A percentile compares a stretch with the other conserved stretches of the same genome.
phyloP scores from a whole-genome alignment of 257 asterid genomes.

The Mitragyna speciosa region DNA sequence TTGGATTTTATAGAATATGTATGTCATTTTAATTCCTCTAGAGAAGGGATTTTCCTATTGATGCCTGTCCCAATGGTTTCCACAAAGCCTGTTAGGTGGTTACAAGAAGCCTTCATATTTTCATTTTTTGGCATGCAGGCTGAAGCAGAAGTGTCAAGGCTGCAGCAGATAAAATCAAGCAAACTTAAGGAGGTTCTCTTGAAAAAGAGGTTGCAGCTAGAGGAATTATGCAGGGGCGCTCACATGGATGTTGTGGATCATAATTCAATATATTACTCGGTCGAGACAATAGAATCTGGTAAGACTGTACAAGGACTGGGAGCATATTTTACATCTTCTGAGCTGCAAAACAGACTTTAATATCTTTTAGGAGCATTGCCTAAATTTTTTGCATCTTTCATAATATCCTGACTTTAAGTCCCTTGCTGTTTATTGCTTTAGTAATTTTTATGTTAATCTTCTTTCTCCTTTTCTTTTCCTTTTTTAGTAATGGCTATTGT shows the following conservation, averaged over 20 bases:
- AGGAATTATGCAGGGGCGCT: conserved; percentile 65
- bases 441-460: no score
- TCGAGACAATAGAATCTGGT: conserved; percentile 78
- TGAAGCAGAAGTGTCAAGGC: conserved; percentile 68
- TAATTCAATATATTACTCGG: conserved; percentile 38
- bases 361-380: not conserved
- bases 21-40: conserved; percentile 15
- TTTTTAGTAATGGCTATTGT: not conserved
- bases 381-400: not conserved
- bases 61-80: not conserved
- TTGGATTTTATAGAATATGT: conserved; percentile 55
- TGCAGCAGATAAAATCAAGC: conserved; percentile 64
- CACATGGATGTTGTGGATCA: conserved; percentile 66
- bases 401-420: not conserved
- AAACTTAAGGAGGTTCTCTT: conserved; percentile 79
- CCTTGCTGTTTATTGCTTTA: not conserved
- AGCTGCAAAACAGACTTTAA: not conserved
- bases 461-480: no score
- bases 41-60: not conserved
- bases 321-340: not conserved
- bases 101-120: not conserved
- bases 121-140: conserved; percentile 41
- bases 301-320: not conserved
- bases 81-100: not conserved
- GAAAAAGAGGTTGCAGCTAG: conserved; percentile 61